Evolutionary conservation across 2,329 filamentous ascomycete genomes (phyloP).

Genomic region (Chaetomium globosum): DNA sequence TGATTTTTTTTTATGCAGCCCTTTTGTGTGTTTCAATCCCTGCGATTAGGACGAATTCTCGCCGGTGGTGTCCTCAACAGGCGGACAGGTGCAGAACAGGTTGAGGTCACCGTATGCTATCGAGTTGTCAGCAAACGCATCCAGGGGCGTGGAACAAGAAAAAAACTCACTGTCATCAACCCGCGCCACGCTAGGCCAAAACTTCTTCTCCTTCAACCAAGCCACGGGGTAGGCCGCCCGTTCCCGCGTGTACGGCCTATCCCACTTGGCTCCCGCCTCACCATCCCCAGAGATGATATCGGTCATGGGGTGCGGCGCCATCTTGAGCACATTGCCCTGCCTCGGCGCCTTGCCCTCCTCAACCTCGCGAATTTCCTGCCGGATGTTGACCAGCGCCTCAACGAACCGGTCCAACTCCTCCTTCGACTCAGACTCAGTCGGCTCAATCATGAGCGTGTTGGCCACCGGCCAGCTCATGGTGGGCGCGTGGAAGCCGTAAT

Average conservation of each 20-base stretch:
- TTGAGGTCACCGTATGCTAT: slow-evolving; percentile 86
- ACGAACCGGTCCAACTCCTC: slow-evolving; percentile 92
- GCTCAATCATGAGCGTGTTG: slow-evolving; percentile 97
- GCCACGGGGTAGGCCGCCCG: slow-evolving; percentile 83
- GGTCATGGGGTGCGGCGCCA: slow-evolving; percentile 80
- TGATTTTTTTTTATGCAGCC: background rate
- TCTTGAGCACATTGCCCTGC: slow-evolving; percentile 83
- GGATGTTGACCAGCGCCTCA: slow-evolving; percentile 83
- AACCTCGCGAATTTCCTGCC: slow-evolving; percentile 78
- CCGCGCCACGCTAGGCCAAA: slow-evolving; percentile 87
- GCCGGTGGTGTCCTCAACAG: slow-evolving; percentile 67
- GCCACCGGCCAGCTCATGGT: slow-evolving; percentile 97
- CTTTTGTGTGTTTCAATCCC: background rate
- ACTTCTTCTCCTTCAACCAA: slow-evolving; percentile 91
- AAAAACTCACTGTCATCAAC: slow-evolving; percentile 79
- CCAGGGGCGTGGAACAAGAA: background rate
- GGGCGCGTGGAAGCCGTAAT: slow-evolving; percentile 95
- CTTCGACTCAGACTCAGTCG: slow-evolving; percentile 90
- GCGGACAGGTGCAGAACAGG: slow-evolving; percentile 91
- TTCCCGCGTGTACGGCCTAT: slow-evolving; percentile 77
- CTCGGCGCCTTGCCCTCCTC: slow-evolving; percentile 77
- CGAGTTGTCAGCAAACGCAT: slow-evolving; percentile 28
- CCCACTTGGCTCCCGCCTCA: slow-evolving; percentile 65
- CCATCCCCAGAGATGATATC: slow-evolving; percentile 69
- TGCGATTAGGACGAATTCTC: slow-evolving; percentile 29